Conservation (phyloP, 331 rosid species). For the Malus hybrid region DNA sequence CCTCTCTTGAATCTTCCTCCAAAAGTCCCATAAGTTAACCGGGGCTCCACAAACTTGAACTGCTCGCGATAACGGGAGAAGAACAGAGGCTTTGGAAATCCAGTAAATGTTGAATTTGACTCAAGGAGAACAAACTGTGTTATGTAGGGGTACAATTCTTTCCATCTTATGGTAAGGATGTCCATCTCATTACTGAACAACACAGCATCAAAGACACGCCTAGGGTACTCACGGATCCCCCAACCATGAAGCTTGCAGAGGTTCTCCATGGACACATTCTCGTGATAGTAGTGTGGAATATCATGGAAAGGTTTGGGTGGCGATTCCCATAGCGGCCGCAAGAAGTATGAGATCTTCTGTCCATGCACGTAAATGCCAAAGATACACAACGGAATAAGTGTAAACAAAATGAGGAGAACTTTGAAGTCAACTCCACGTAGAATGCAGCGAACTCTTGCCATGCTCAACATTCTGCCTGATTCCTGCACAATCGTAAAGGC, state of each 20-base stretch:
- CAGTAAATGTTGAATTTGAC: conserved; percentile 94
- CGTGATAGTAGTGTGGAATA: conserved; percentile 80
- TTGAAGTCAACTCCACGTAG: conserved; percentile 81
- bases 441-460: conserved; percentile 87
- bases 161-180: conserved; percentile 81
- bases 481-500: conserved; percentile 46
- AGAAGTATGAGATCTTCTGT: conserved; percentile 93
- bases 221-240: conserved; percentile 76
- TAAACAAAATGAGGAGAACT: conserved; percentile 63
- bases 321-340: conserved; percentile 91
- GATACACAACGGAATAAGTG: conserved; percentile 59
- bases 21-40: conserved; percentile 67
- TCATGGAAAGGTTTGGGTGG: conserved; percentile 80
- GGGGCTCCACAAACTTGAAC: conserved; percentile 67
- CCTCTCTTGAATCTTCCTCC: conserved; percentile 77
- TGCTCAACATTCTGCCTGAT: conserved; percentile 56
- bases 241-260: conserved; percentile 93
- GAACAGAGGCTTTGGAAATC: conserved; percentile 58
- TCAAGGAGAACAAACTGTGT: conserved; percentile 85
- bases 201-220: conserved; percentile 95
- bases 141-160: conserved; percentile 75
- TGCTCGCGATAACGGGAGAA: conserved; percentile 46
- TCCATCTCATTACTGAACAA: conserved; percentile 92
- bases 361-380: conserved; percentile 72
- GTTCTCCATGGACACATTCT: conserved; percentile 74